A percentile compares a stretch with the other conserved stretches of the same genome.
These are phyloP conservation scores for Aulographum hederae DNA, from an alignment of 2,329 filamentous ascomycete genomes.

Conservation along the genomic window DNA sequence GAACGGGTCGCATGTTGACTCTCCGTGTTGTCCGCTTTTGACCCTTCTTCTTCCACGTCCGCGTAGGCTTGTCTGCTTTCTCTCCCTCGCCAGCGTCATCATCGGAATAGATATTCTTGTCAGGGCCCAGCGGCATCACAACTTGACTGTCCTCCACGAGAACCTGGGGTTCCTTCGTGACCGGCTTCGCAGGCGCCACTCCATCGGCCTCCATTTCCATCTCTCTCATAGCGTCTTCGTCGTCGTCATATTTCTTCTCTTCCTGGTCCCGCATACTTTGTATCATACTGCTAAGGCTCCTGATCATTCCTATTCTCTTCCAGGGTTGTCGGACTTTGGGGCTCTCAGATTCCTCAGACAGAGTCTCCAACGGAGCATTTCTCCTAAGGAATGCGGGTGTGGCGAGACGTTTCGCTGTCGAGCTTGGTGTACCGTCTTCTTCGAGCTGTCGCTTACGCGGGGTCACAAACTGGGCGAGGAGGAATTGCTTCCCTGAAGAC, in stretches of 20 bases:
- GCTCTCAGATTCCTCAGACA: slow-evolving; percentile 37
- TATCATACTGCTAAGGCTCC: slow-evolving; percentile 58
- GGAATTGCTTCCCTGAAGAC: slow-evolving; percentile 39
- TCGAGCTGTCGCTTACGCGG: slow-evolving; percentile 34
- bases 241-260: slow-evolving; percentile 41
- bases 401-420: slow-evolving; percentile 28
- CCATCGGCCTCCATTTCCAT: slow-evolving; percentile 1
- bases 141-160: slow-evolving; percentile 19
- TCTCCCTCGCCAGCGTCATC: slow-evolving; percentile 36
- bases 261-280: slow-evolving; percentile 51
- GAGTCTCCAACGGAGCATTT: slow-evolving; percentile 27
- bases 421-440: slow-evolving; percentile 16
- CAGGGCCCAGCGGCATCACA: slow-evolving; percentile 25
- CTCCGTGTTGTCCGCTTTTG: slow-evolving; percentile 60
- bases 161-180: neutral
- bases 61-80: slow-evolving; percentile 36
- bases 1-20: slow-evolving; percentile 35
- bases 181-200: neutral
- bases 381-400: slow-evolving; percentile 56
- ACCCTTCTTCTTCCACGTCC: slow-evolving; percentile 65
- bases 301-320: slow-evolving; percentile 31
- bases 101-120: slow-evolving; percentile 32
- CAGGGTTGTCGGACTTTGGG: slow-evolving; percentile 16
- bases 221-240: slow-evolving; percentile 48
- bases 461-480: slow-evolving; percentile 46